Evolutionary conservation across 2,329 filamentous ascomycete species (phyloP), one percentile per base, ranked within the genome.

Genomic region (Didymella glomerata): DNA sequence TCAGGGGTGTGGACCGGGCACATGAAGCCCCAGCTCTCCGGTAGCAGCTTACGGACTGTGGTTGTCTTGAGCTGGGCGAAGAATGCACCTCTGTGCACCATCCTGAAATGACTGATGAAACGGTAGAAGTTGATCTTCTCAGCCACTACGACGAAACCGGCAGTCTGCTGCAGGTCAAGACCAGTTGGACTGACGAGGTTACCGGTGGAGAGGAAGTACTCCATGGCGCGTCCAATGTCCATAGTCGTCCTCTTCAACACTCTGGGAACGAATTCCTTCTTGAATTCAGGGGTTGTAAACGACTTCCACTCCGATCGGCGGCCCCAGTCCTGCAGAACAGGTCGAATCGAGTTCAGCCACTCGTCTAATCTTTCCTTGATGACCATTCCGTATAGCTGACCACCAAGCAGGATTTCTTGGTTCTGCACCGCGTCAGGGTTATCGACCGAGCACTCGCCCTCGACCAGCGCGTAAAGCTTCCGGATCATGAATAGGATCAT

Each of bases 121-220:
- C 95, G 92, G 72, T 96, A 88, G 77, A 98, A 99, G 81, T 99
- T 99, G 76, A 99, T 94, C 84, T 98, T 98, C 77, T 99, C 95
- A 2, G 95, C 95, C 50, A 98, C 93, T 49, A 99, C 93, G 0
- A 92, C 96, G 78, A 96, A 99, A 63, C 95, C 95, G 13, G 94
- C 95, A 0, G 90, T 89, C 78, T 99, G 95, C 75, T 98, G 95
- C 71, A 97, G 79, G 84, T 99, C 95, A 40, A 99, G 84, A 65
- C 95, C 95, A 28, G 92, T 96, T 14, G 92, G 89, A 82, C 92
- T 96, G 72, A 92, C 88, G 45, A 99, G 82, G 72, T 99, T 99
- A 68, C 95, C 95, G 0, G 95, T 99, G 0, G 94, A 96, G 62
- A 99, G 80, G 79, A 99, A 99, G 77, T 99, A 99, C 74, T 97